Evolutionary conservation across 176 grass and related monocot species (phyloP).

Genomic region (Secale cereale): DNA sequence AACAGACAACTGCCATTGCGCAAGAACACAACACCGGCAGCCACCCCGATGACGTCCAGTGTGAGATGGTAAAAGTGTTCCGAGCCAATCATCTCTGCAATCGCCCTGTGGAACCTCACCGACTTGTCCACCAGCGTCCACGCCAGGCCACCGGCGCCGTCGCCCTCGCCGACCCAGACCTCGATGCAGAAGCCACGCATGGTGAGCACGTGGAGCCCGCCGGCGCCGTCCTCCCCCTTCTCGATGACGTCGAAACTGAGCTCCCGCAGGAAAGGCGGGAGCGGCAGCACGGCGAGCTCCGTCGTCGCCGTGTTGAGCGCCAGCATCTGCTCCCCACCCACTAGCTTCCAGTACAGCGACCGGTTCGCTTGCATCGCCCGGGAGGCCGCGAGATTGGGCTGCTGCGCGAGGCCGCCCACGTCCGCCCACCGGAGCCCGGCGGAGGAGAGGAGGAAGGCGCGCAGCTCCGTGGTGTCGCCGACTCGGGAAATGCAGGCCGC

Average conservation of each 20-base stretch:
- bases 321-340: conserved; percentile 21
- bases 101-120: conserved; percentile 29
- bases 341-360: conserved; percentile 37
- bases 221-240: conserved; percentile 6
- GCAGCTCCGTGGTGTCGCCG: background rate
- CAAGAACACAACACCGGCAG: conserved; percentile 28
- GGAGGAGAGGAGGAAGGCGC: conserved; percentile 26
- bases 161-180: conserved; percentile 12
- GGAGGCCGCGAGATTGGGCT: background rate
- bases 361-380: conserved; percentile 33
- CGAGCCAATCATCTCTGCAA: background rate
- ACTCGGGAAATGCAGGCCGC: conserved; percentile 17
- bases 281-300: conserved; percentile 18
- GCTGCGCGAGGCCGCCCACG: background rate
- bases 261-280: conserved; percentile 23
- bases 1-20: conserved; percentile 5
- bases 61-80: background rate
- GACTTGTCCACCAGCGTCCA: conserved; percentile 41
- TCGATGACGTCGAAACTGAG: conserved; percentile 27
- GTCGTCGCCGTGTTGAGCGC: conserved; percentile 13
- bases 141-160: background rate
- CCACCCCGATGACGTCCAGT: conserved; percentile 19
- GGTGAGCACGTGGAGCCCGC: conserved; percentile 32
- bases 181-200: conserved; percentile 32
- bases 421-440: conserved; percentile 26